A percentile compares a stretch with the other conserved stretches of the same genome.
phyloP scores from a whole-genome alignment of 2,329 filamentous ascomycete species.

The Eutypella sp. region DNA sequence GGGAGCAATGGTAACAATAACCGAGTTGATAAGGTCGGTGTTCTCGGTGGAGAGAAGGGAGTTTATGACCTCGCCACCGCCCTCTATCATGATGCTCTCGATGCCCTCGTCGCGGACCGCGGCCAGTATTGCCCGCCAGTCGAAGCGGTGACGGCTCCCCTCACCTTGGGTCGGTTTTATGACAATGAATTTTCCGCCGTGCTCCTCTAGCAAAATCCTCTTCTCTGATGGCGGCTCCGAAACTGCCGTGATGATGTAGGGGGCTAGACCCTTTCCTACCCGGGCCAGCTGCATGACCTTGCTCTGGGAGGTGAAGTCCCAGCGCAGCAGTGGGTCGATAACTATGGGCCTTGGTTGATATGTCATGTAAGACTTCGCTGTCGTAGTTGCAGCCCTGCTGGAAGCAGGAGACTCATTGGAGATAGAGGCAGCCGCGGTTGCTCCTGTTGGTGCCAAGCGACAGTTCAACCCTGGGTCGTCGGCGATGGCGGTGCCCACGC shows the following conservation, averaged over 20 bases:
- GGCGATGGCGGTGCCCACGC: conserved; percentile 75
- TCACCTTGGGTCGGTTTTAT: conserved; percentile 28
- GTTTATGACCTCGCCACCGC: conserved; percentile 78
- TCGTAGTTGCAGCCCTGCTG: conserved; percentile 29
- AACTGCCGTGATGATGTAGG: conserved; percentile 61
- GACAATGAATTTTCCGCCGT: conserved; percentile 49
- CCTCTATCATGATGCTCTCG: conserved; percentile 85
- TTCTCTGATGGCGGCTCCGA: conserved; percentile 41
- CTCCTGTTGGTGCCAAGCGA: conserved; percentile 54
- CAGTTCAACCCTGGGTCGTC: conserved; percentile 87
- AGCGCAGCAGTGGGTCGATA: conserved; percentile 73
- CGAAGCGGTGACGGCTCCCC: conserved; percentile 39
- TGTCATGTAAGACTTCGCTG: conserved; percentile 25
- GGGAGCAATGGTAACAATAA: conserved; percentile 86
- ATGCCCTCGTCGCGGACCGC: conserved; percentile 57
- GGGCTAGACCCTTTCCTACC: conserved; percentile 63
- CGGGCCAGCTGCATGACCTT: conserved; percentile 63
- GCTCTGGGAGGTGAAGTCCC: conserved; percentile 55
- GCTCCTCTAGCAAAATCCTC: conserved; percentile 35
- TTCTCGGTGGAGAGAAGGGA: conserved; percentile 63
- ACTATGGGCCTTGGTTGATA: conserved; percentile 77
- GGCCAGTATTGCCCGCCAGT: conserved; percentile 61
- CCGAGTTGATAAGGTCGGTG: conserved; percentile 62
- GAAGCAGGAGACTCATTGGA: too few species aligned
- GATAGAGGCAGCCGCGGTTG: conserved; percentile 28